A percentile compares a stretch with the other conserved stretches of the same genome.
phyloP scores from a whole-genome alignment of 2,329 filamentous ascomycete species.

The Penicillium capsulatum region DNA sequence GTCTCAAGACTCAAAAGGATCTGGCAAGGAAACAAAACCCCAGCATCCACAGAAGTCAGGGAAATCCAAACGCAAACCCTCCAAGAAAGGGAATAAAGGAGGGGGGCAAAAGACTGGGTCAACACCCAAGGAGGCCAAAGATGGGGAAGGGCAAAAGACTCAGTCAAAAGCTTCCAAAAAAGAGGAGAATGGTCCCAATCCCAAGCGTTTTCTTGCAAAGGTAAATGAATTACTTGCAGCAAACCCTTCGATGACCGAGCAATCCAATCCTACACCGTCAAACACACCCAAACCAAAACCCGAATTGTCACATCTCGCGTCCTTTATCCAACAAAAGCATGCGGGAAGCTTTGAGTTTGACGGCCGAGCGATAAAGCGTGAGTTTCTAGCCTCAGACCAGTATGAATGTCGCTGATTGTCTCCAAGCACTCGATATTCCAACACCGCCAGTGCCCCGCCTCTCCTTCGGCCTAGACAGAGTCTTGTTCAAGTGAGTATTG shows the following conservation, averaged over 20 bases:
- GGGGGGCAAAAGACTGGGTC: background rate
- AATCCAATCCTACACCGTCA: too few relatives aligned
- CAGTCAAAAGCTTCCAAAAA: background rate
- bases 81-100: background rate
- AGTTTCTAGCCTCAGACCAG: slow-evolving; percentile 3
- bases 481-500: slow-evolving; percentile 87
- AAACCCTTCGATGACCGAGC: too few relatives aligned
- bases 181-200: background rate
- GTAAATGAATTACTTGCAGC: background rate
- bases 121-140: background rate
- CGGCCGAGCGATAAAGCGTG: slow-evolving; percentile 16
- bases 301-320: slow-evolving; percentile 12
- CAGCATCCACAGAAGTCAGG: too few relatives aligned
- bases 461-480: slow-evolving; percentile 73
- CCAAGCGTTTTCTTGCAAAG: background rate
- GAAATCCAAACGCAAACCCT: too few relatives aligned
- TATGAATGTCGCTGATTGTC: slow-evolving; percentile 1
- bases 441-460: slow-evolving; percentile 59
- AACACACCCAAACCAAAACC: slow-evolving; percentile 2
- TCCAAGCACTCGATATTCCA: slow-evolving; percentile 38
- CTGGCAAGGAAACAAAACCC: too few relatives aligned
- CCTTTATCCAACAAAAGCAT: slow-evolving; percentile 10
- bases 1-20: too few relatives aligned
- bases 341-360: slow-evolving; percentile 13
- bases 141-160: background rate